Percentiles rank a stretch among this genome's conserved stretches.
Evolutionary conservation across 106 monocot species (phyloP).

Genomic region (Dioscorea alata): DNA sequence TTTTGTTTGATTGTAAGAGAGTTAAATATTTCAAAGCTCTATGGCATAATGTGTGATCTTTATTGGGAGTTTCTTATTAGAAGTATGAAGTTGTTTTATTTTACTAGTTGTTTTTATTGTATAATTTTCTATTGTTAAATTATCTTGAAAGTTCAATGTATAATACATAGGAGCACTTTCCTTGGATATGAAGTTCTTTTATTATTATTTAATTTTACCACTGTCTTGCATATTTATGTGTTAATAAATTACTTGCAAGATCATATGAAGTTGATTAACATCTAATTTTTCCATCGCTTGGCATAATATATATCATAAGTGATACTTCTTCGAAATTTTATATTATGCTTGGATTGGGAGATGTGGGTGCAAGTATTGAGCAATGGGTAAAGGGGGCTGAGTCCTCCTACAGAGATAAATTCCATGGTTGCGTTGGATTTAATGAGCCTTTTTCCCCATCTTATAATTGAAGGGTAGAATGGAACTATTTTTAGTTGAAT

Average conservation of each 20-base stretch:
- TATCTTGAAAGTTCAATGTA: too few relatives aligned
- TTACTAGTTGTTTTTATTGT: too few relatives aligned
- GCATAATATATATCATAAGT: neutral
- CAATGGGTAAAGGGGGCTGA: slow-evolving; percentile 80
- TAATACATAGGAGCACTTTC: too few relatives aligned
- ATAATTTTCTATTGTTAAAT: too few relatives aligned
- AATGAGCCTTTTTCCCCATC: slow-evolving; percentile 78
- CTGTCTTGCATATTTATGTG: neutral
- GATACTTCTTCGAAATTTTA: slow-evolving; percentile 9
- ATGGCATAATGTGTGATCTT: too few relatives aligned
- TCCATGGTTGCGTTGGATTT: slow-evolving; percentile 97
- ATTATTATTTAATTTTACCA: too few relatives aligned
- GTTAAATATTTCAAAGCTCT: too few relatives aligned
- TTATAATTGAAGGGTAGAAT: slow-evolving; percentile 78
- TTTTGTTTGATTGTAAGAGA: too few relatives aligned
- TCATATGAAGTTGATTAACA: neutral
- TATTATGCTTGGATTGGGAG: slow-evolving; percentile 97
- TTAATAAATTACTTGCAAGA: neutral
- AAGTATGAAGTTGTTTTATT: too few relatives aligned
- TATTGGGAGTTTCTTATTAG: too few relatives aligned
- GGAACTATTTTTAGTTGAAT: neutral
- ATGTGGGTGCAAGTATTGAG: slow-evolving; percentile 55
- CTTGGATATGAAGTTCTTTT: too few relatives aligned
- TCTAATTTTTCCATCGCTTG: neutral
- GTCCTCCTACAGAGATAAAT: slow-evolving; percentile 56